These are phyloP conservation scores for Alectoria sarmentosa DNA, from an alignment of 495 filamentous ascomycete genomes.

Conservation along the genomic window DNA sequence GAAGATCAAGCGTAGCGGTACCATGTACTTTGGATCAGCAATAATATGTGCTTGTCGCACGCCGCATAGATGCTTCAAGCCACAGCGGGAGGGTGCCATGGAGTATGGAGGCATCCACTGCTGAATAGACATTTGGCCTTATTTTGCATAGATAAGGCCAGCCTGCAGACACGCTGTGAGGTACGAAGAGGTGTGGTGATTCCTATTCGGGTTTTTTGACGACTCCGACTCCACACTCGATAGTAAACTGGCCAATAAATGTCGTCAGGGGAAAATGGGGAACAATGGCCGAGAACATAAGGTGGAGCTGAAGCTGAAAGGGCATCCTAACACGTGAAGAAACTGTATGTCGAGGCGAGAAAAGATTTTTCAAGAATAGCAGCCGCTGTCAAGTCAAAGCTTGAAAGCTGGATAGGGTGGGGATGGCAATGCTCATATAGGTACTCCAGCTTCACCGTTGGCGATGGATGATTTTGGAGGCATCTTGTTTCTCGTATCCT, in stretches of 20 bases:
- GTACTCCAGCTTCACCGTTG: neutral
- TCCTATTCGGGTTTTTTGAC: too few relatives aligned
- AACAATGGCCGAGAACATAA: too few relatives aligned
- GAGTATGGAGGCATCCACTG: neutral
- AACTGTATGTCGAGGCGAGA: neutral
- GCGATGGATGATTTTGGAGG: too few relatives aligned
- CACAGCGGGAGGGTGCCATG: neutral
- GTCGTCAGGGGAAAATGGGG: neutral
- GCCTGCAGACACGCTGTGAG: too few relatives aligned
- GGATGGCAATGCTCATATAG: neutral
- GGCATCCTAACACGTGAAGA: too few relatives aligned
- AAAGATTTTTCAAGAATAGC: neutral
- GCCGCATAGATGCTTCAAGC: neutral
- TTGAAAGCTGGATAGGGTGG: neutral
- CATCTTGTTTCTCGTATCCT: too few relatives aligned
- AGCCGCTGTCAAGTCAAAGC: too few relatives aligned
- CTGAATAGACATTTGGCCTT: neutral
- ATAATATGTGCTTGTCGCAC: too few relatives aligned
- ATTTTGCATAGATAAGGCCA: neutral
- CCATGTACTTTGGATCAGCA: too few relatives aligned
- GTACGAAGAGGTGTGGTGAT: neutral
- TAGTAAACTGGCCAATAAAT: neutral
- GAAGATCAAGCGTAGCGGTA: too few relatives aligned
- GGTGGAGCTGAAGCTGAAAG: too few relatives aligned
- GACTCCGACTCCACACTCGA: neutral